A percentile compares a stretch with the other conserved stretches of the same genome.
Conservation (phyloP, 345 rosid species). For the Salix viminalis region DNA sequence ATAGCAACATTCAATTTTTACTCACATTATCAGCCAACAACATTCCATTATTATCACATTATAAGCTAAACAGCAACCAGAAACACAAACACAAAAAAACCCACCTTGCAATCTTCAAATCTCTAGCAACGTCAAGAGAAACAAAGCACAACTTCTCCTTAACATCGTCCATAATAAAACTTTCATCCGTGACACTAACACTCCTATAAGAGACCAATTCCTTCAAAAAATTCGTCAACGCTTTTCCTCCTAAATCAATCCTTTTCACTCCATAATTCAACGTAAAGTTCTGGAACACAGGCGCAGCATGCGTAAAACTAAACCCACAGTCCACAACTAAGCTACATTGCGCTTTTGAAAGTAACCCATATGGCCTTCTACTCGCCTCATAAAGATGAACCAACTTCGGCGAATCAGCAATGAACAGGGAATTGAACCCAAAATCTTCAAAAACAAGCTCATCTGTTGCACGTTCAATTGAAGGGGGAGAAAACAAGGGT, state of each 20-base stretch:
- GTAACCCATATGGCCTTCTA: constrained; percentile 46
- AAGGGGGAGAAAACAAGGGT: constrained; percentile 65
- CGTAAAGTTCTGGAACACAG: constrained; percentile 70
- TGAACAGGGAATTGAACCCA: constrained; percentile 59
- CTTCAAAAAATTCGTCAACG: constrained; percentile 82
- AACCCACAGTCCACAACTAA: constrained; percentile 88
- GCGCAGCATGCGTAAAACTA: constrained; percentile 81
- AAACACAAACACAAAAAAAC: not conserved
- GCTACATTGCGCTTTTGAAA: constrained; percentile 67
- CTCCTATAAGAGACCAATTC: constrained; percentile 79
- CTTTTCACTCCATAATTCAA: constrained; percentile 69
- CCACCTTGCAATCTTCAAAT: constrained; percentile 55
- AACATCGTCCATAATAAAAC: constrained; percentile 81
- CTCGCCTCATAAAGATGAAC: constrained; percentile 87
- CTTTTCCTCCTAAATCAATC: constrained; percentile 89
- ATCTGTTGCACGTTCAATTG: constrained; percentile 70
- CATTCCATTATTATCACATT: no score
- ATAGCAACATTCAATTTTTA: no score
- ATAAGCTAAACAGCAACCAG: not conserved
- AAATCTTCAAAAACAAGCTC: constrained; percentile 93
- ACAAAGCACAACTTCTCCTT: constrained; percentile 94
- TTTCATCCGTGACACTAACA: constrained; percentile 79
- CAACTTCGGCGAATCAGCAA: constrained; percentile 64
- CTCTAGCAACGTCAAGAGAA: constrained; percentile 68
- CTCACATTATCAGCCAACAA: no score